Percentiles rank a stretch among this genome's conserved stretches.
These are phyloP conservation scores for Blastobotrys malaysiensis DNA, from an alignment of 1,139 yeast species.

Conservation along the genomic window DNA sequence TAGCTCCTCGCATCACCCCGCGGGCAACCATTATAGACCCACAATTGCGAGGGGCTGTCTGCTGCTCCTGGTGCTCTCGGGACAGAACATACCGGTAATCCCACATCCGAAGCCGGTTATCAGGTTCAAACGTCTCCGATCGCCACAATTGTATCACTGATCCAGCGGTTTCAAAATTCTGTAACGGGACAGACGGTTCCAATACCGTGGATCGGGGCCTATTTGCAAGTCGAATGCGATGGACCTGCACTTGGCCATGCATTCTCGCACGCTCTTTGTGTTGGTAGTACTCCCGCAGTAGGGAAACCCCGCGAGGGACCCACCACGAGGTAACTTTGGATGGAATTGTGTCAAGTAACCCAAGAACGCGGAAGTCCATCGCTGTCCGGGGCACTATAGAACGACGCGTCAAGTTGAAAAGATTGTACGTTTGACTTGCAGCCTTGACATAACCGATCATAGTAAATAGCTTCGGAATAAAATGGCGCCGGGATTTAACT, in stretches of 20 bases:
- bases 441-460: slow-evolving; percentile 13
- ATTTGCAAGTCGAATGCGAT: neutral
- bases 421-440: slow-evolving; percentile 1
- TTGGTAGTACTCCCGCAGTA: slow-evolving; percentile 17
- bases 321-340: slow-evolving; percentile 8
- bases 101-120: neutral
- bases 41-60: neutral
- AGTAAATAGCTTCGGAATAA: neutral
- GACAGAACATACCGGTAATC: neutral
- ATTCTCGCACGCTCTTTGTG: slow-evolving; percentile 4
- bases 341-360: slow-evolving; percentile 10
- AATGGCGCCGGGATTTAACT: slow-evolving; percentile 5
- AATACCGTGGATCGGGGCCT: neutral
- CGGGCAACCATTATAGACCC: neutral
- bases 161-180: neutral
- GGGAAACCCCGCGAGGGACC: slow-evolving; percentile 19
- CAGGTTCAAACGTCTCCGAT: neutral
- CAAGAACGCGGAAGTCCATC: slow-evolving; percentile 11
- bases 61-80: neutral
- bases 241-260: neutral
- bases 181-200: neutral
- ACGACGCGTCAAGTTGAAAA: slow-evolving; percentile 11
- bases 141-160: neutral
- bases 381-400: slow-evolving; percentile 13
- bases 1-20: neutral